A percentile compares a stretch with the other conserved stretches of the same genome.
Evolutionary conservation across 208 protist species (phyloP).

Genomic region (Acanthamoeba lenticulata): DNA sequence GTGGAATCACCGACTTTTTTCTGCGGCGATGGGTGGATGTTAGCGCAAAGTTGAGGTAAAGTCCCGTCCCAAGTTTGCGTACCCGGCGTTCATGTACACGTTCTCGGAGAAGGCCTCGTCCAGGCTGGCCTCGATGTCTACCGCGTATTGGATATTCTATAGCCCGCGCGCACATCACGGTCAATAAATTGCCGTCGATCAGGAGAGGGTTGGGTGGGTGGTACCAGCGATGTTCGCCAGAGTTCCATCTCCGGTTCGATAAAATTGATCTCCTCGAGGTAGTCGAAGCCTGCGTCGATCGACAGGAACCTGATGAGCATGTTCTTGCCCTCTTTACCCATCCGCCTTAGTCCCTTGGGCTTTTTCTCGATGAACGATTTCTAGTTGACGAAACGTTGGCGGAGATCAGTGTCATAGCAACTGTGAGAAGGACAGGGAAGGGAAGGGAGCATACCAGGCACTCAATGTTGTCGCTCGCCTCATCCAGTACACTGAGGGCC

Average conservation of each 20-base stretch:
- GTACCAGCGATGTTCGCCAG: neutral
- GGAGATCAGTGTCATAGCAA: neutral
- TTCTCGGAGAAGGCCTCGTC: conserved; percentile 52
- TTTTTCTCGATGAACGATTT: conserved; percentile 63
- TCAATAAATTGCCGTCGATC: no score
- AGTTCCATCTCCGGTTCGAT: conserved; percentile 35
- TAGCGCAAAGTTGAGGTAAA: no score
- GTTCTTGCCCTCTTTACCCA: conserved; percentile 62
- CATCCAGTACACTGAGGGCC: conserved; percentile 77
- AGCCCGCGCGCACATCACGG: no score
- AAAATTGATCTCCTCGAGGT: conserved; percentile 59
- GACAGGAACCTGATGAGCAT: conserved; percentile 61
- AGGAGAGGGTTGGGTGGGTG: neutral
- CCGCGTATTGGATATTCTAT: neutral
- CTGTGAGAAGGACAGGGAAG: neutral
- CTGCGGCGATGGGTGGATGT: neutral
- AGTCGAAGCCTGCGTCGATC: neutral
- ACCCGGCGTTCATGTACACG: neutral
- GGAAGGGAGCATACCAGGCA: conserved; percentile 71
- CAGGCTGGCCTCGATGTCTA: neutral
- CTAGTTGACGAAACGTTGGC: neutral
- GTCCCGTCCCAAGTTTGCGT: no score
- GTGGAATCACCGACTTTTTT: conserved; percentile 71
- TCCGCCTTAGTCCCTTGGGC: neutral
- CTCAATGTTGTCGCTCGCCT: conserved; percentile 75